Base-by-base conservation (phyloP, 306 rosid genomes). In the Citrullus mucosospermus region DNA sequence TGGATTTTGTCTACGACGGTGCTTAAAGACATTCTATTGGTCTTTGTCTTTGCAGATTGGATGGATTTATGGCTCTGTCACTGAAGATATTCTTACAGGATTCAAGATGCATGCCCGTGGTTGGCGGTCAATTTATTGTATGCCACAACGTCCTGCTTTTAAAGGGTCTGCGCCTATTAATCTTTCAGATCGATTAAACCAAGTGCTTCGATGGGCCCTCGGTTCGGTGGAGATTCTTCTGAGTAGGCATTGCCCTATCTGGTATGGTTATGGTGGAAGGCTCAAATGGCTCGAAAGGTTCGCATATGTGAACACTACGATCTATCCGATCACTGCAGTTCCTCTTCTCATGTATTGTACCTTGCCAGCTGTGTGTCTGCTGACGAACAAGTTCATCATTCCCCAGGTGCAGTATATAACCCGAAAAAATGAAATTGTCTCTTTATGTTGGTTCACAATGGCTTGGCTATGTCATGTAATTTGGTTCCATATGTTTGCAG, bases 51-150 rank as follows among this genome's bases (percentile, higher is more conserved):
- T 41, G 74, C 91, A 94, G 98, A 94, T 94, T 66, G 98, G 97
- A 83, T 94, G 98, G 98, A 94, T 94, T 67, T 94, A 94, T 63
- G 98, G 97, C 84, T 94, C 98, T 0, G 98, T 94, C 82, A 94
- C 98, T 13, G 98, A 94, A 87, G 98, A 94, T 88, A 94, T 94
- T 86, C 98, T 94, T 28, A 94, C 98, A 0, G 98, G 98, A 84
- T 94, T 94, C 81, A 94, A 94, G 88, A 94, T 94, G 98, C 98
- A 94, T 67, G 96, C 98, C 16, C 97, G 98, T 11, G 98, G 98
- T 36, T 95, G 98, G 98, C 86, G 98, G 74, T 95, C 98, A 2
- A 86, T 95, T 79, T 95, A 95, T 84, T 92, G 98, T 87, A 95
- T 90, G 82, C 98, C 98, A 7, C 82, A 91, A 88, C 97, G 80